Evolutionary conservation across 1,139 yeast species (phyloP).

Genomic region (Zhuliangozyma blackwelliae): DNA sequence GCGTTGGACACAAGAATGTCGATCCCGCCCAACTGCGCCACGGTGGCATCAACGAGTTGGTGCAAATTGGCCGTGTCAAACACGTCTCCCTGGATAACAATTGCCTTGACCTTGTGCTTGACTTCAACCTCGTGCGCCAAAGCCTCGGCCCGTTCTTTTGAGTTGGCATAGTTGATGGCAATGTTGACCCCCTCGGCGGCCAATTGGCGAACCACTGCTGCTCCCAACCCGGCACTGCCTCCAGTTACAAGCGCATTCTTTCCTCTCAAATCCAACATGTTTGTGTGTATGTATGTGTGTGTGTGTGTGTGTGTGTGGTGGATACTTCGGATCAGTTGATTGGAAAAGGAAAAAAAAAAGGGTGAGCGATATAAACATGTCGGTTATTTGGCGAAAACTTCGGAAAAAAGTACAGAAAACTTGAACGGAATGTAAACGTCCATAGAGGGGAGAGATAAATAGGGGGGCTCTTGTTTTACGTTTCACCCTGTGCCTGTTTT

Average conservation of each 20-base stretch:
- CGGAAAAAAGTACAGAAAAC: too few relatives aligned
- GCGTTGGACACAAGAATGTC: conserved; percentile 45
- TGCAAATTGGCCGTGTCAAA: conserved; percentile 32
- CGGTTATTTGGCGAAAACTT: neutral
- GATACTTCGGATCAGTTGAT: neutral
- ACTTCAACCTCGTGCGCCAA: conserved; percentile 16
- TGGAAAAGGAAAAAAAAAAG: neutral
- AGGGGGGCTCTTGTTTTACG: too few relatives aligned
- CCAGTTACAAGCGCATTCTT: conserved; percentile 18
- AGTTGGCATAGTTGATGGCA: conserved; percentile 20
- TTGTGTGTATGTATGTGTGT: too few relatives aligned
- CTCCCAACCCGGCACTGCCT: conserved; percentile 20
- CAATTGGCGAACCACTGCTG: conserved; percentile 12
- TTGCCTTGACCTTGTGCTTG: conserved; percentile 14
- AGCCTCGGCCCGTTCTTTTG: conserved; percentile 18
- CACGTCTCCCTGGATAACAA: conserved; percentile 41
- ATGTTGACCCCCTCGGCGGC: conserved; percentile 18
- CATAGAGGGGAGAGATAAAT: too few relatives aligned
- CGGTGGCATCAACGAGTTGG: conserved; percentile 28
- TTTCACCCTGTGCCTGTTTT: too few relatives aligned
- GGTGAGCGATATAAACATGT: neutral
- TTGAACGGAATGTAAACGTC: too few relatives aligned
- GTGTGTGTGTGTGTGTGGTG: too few relatives aligned
- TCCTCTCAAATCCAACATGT: conserved; percentile 10
- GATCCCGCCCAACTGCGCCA: conserved; percentile 33